Base-by-base conservation (phyloP, 768 basidiomycete species). In the Boletus vinaceobasis region DNA sequence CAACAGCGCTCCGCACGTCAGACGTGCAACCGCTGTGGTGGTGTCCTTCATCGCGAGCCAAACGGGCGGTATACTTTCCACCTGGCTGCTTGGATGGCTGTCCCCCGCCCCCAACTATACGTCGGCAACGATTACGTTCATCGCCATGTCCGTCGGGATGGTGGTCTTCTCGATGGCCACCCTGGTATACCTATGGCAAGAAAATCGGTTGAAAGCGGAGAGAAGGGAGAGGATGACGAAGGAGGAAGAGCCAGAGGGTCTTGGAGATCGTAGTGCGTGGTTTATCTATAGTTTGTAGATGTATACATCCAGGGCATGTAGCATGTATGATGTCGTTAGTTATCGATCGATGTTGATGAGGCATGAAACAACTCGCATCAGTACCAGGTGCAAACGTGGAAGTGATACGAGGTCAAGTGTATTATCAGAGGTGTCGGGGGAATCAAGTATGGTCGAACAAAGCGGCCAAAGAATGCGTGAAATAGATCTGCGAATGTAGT, bases 11-110 rank as follows among this genome's bases (percentile, higher is more conserved):
- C 23, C 23, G 23, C 23, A 23, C 56, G 68, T 73, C 27, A 73
- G 82, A 32, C 78, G 85, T 7, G 85, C 83, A 2, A 84, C 84
- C 1, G 74, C 78, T 19, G 75, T 86, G 46, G 84, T 82, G 15
- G 71, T 84, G 17, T 73, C 75, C 1, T 80, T 81, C 55, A 80
- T 78, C 57, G 73, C 79, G 74, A 80, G 79, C 14, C 84, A 86
- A 61, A 69, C 73, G 0, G 83, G 83, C 1, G 82, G 82, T 3
- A 84, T 86, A 50, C 77, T 86, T n/a, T 74, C 78, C 4, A 85
- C 83, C 0, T 86, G 84, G 84, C 74, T 85, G 4, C 65, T 84
- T 23, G 83, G 82, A 11, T 61, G 60, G 3, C 62, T 84, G 4
- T 83, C 80, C 5, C 66, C 77, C 0, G 71, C 76, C 0, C 83